Base-by-base conservation (phyloP, 257 asterid species). In the Henckelia pumila region DNA sequence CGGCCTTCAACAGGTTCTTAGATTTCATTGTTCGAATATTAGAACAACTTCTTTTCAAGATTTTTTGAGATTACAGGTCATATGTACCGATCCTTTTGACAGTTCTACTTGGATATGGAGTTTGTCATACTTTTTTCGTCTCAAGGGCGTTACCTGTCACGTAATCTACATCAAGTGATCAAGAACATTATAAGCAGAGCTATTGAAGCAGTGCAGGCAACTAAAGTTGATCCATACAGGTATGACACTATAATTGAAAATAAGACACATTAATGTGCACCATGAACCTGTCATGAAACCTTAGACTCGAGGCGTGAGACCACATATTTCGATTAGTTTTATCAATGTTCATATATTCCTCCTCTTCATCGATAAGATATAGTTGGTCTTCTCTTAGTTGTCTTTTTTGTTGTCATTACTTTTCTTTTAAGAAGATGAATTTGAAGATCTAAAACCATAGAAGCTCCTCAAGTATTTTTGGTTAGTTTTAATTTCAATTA, bases 91-190 rank as follows among this genome's bases (percentile, higher is more conserved):
- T 17, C 50, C 4, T 8, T 25, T 33, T 29, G 73, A 85, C 85
- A 90, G 97, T 93, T 93, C 70, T 93, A 90, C 77, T 73, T 93
- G 83, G 99, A 93, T 76, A 93, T 93, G 99, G 97, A 90, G 80
- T 93, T 93, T 73, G 95, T 88, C 68, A 93, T 90, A 70, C 97
- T 93, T 23, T 88, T 93, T 64, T 70, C 97, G 44, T 93, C 99
- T 21, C 95, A 90, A 88, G 97, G 97, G 24, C 91, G 92, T 4
- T 93, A 93, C 71, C 73, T 93, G 47, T 93, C 99, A 5, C 82
- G 97, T 32, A 93, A 90, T 69, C 80, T 93, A 75, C 95, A 85
- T 61, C 96, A 87, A 80, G 97, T 93, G 75, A 93, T 93, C 74
- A 90, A 93, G 78, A 93, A 85, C 80, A 80, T 93, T 30, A 90